A percentile compares a stretch with the other conserved stretches of the same genome.
These are phyloP conservation scores for Suillus ampliporus DNA, from an alignment of 768 basidiomycete species.

Conservation along the genomic window DNA sequence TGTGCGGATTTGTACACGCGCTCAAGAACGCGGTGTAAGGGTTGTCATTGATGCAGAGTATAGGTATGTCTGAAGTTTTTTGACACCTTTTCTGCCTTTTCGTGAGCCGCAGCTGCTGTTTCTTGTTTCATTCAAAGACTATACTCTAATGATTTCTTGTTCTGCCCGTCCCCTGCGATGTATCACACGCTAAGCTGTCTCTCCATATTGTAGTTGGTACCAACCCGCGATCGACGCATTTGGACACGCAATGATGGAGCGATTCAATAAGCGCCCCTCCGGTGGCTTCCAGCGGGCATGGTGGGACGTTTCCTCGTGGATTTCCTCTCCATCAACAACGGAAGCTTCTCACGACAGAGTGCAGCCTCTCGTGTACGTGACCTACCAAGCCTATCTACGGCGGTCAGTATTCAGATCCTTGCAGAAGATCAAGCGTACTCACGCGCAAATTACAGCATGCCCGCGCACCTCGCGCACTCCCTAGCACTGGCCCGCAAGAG, in stretches of 20 bases:
- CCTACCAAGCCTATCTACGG: constrained; percentile 88
- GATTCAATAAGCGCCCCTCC: constrained; percentile 63
- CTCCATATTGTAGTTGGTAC: constrained; percentile 52
- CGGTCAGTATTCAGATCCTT: constrained; percentile 47
- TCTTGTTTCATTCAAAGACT: too few relatives aligned
- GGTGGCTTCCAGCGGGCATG: not conserved
- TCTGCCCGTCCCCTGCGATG: too few relatives aligned
- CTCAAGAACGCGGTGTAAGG: constrained; percentile 64
- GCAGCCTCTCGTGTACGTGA: constrained; percentile 81
- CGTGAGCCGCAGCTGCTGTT: too few relatives aligned
- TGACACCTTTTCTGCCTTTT: not conserved
- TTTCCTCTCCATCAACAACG: not conserved
- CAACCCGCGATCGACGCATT: constrained; percentile 85
- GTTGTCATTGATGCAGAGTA: constrained; percentile 89
- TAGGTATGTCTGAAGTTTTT: constrained; percentile 44
- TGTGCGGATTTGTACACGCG: constrained; percentile 64
- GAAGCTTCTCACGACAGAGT: constrained; percentile 26
- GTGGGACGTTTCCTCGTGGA: not conserved
- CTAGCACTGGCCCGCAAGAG: constrained; percentile 67
- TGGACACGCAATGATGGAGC: constrained; percentile 72
- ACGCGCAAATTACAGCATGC: constrained; percentile 52
- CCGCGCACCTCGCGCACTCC: constrained; percentile 66
- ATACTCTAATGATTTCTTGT: not conserved
- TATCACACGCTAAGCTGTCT: not conserved
- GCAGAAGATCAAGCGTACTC: not conserved